Evolutionary conservation across 2,329 filamentous ascomycete species (phyloP).

Genomic region (Alternaria tenuissima): DNA sequence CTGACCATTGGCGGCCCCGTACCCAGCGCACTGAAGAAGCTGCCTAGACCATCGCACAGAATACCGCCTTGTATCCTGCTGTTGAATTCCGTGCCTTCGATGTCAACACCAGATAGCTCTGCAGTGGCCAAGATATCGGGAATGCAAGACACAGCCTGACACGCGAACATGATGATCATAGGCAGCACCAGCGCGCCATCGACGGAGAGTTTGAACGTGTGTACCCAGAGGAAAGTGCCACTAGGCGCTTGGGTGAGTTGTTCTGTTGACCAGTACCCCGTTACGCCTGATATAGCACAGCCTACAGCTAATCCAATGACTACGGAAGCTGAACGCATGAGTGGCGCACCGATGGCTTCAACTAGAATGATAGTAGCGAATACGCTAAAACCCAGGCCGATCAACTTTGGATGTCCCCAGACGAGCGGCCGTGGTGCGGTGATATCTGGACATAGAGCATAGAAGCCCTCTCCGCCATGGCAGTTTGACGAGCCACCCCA

Average conservation of each 20-base stretch:
- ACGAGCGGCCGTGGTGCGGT: conserved; percentile 31
- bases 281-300: conserved; percentile 37
- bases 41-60: conserved; percentile 39
- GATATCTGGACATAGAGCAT: conserved; percentile 34
- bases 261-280: conserved; percentile 37
- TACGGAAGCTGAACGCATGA: conserved; percentile 41
- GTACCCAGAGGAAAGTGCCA: conserved; percentile 38
- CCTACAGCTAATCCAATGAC: conserved; percentile 38
- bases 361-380: conserved; percentile 40
- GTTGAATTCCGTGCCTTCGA: conserved; percentile 41
- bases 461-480: conserved; percentile 37
- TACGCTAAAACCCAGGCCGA: conserved; percentile 25
- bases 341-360: conserved; percentile 36
- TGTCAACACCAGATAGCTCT: conserved; percentile 35
- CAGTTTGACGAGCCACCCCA: conserved; percentile 42
- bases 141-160: conserved; percentile 48
- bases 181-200: conserved; percentile 38
- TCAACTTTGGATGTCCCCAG: conserved; percentile 45
- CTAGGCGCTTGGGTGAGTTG: conserved; percentile 30
- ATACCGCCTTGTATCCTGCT: conserved; percentile 38
- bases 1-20: conserved; percentile 41
- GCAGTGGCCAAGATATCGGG: conserved; percentile 44
- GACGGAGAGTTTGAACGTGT: conserved; percentile 40
- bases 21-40: conserved; percentile 37
- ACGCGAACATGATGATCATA: conserved; percentile 42